Evolutionary conservation across 2,329 filamentous ascomycete species (phyloP).

Genomic region (Diaporthe helianthi): DNA sequence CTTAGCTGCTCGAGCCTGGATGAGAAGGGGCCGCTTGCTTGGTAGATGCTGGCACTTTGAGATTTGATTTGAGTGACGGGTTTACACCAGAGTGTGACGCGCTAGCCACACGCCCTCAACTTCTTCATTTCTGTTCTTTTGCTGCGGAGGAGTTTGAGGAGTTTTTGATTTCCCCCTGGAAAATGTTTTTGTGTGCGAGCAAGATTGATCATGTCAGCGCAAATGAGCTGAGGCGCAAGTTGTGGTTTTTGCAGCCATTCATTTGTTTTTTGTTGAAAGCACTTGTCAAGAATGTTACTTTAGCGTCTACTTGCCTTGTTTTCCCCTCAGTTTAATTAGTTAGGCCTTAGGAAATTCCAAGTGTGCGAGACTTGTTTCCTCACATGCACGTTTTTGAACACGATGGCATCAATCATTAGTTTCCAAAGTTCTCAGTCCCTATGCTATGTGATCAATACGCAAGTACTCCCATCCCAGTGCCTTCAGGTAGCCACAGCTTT

Average conservation of each 20-base stretch:
- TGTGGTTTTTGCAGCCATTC: not conserved
- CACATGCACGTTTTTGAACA: too few relatives aligned
- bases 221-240: not conserved
- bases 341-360: not conserved
- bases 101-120: too few relatives aligned
- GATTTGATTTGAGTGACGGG: not conserved
- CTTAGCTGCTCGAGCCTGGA: constrained; percentile 25
- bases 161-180: not conserved
- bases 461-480: too few relatives aligned
- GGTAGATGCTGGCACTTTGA: not conserved
- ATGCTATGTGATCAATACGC: too few relatives aligned
- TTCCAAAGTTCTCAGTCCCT: too few relatives aligned
- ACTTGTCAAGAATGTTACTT: constrained; percentile 8
- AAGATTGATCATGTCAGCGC: not conserved
- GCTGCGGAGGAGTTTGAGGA: constrained; percentile 6
- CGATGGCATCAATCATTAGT: not conserved
- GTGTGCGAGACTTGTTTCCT: too few relatives aligned
- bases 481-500: too few relatives aligned
- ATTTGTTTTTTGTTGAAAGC: not conserved
- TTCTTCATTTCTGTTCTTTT: not conserved
- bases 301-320: not conserved
- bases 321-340: too few relatives aligned
- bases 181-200: not conserved
- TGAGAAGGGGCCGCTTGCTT: constrained; percentile 22
- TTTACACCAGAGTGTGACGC: not conserved